Evolutionary conservation across 768 basidiomycete species (phyloP).

Genomic region (Ramaria sp.): DNA sequence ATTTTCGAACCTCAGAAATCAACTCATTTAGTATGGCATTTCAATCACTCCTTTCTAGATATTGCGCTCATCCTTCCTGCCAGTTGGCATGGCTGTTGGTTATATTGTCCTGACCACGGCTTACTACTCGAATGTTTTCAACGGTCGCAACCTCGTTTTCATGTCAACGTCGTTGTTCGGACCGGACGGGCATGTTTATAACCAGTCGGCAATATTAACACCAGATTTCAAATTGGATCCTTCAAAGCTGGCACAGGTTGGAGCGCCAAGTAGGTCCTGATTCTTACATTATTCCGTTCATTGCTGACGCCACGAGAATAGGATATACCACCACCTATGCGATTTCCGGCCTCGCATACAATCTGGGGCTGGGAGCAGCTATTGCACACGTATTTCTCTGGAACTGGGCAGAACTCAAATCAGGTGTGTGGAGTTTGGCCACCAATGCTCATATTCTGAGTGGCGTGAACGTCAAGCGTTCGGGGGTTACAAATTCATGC

Average conservation of each 20-base stretch:
- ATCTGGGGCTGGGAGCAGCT: constrained; percentile 38
- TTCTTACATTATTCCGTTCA: constrained; percentile 3
- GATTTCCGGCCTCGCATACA: constrained; percentile 38
- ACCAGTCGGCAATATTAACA: constrained; percentile 32
- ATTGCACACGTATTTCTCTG: constrained; percentile 40
- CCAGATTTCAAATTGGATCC: constrained; percentile 27
- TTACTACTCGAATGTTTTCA: constrained; percentile 36
- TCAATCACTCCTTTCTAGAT: background rate
- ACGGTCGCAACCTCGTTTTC: constrained; percentile 32
- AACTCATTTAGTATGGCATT: constrained; percentile 31
- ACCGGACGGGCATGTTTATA: constrained; percentile 25
- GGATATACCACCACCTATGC: constrained; percentile 39
- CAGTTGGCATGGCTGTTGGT: constrained; percentile 40
- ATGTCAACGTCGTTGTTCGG: constrained; percentile 40
- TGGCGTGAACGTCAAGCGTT: constrained; percentile 24
- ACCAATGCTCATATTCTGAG: background rate
- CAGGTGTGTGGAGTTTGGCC: constrained; percentile 20
- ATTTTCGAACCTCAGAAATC: constrained; percentile 20
- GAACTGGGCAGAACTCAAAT: constrained; percentile 40
- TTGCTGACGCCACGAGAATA: constrained; percentile 9
- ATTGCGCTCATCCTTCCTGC: background rate
- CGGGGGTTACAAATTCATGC: constrained; percentile 30
- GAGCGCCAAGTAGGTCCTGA: background rate
- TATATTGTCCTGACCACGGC: constrained; percentile 30
- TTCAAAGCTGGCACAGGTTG: constrained; percentile 15